Evolutionary conservation across 257 asterid species (phyloP), one percentile per base, ranked within the genome.

Genomic region (Plectranthus barbatus): DNA sequence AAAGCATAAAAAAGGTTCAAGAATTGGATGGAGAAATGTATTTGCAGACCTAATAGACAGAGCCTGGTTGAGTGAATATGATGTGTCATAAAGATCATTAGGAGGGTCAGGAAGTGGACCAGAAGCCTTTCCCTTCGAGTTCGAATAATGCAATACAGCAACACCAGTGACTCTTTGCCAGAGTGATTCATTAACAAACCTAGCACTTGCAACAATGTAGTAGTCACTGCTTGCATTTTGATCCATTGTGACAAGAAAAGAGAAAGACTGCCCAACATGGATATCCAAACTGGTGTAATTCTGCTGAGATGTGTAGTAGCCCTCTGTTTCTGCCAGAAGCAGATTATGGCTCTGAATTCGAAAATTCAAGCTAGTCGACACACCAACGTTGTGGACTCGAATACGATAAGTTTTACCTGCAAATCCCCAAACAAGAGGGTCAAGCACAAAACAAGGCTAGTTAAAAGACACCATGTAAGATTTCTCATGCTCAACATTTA

Each of bases 31-130:
- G n/a, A n/a, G n/a, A n/a, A n/a, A n/a, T n/a, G n/a, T n/a, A n/a
- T n/a, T n/a, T 37, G 62, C 54, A 14, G 26, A 92, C 98, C 95
- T 88, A 80, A 92, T 84, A 42, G 95, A 83, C 83, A 82, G 31
- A 10, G 98, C 98, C 81, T 92, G 98, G 68, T 84, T 86, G 66
- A 86, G 41, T 13, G 90, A 75, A 77, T 42, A 92, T n/a, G 87
- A 72, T 39, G 54, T 45, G 64, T 92, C 91, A 20, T 71, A 92
- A 12, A 56, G 4, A 67, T 86, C 95, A 74, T 86, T 84, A 1
- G 96, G 98, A 20, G 98, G 86, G 79, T 86, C 97, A 0, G 98
- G 98, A 34, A 92, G 95, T 23, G 97, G 85, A 34, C 98, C 98
- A 12, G 77, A 4, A 14, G 80, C 93, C 26, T 64, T 60, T 34